Evolutionary conservation across 257 asterid genomes (phyloP), one percentile per base, ranked within the genome.

Genomic region (Solanum dulcamara): DNA sequence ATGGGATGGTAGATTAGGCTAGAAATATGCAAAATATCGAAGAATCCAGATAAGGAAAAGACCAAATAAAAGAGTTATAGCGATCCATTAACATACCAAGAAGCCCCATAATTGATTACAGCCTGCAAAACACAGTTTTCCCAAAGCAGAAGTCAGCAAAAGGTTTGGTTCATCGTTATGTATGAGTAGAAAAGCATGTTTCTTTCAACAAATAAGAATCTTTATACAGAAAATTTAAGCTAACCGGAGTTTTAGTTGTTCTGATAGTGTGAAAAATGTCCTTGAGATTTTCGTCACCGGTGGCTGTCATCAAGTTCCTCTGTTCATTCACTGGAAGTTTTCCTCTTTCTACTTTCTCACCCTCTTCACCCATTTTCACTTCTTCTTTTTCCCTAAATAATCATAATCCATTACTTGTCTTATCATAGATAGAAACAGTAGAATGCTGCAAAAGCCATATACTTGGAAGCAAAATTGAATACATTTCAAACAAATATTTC

Each of bases 21-120:
- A 57, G 66, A 57, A 57, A 57, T 57, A n/a, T 57, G 66, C 15
- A 6, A 57, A n/a, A 22, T 22, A 55, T 55, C 15, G 5, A 37
- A 37, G 24, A 40, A 50, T 18, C 6, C 82, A 77, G 4, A 46
- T 20, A 37, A 8, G n/a, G 64, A 13, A 42, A 22, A 51, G 5
- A 60, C 20, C 30, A 26, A 42, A 80, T 0, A 40, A 4, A 59
- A 14, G 20, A 7, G 38, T 2, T 64, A 2, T n/a, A 66, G 42
- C 22, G 14, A 15, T 42, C 60, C 13, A 2, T 1, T 20, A 50
- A 89, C 94, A 6, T 88, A 96, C 98, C 99, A 96, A 75, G 97
- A 90, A 35, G 98, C 98, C 10, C 98, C 99, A 37, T 94, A 96
- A 87, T 95, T 96, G 89, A 94, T 93, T 59, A 94, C 97, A 37